Base-by-base conservation (phyloP, 164 flowering plant genomes). In the Saururus chinensis region DNA sequence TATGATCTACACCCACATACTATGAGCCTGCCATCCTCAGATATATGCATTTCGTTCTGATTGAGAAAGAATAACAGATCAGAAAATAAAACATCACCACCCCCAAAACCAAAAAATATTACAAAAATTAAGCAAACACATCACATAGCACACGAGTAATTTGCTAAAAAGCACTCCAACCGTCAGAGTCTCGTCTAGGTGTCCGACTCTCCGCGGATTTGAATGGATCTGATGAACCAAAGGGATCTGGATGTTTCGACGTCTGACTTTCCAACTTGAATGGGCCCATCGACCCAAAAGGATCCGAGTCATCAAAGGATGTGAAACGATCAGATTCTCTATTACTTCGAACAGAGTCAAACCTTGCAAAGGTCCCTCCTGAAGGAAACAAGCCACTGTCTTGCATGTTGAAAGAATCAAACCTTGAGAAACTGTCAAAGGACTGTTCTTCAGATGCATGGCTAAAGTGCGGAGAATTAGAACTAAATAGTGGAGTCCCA, bases 291-390 rank as follows among this genome's bases (percentile, higher is more conserved):
- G 98, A 80, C 56, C 90, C 95, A 59, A 92, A 92, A 2, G 96
- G 96, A 25, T 88, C 96, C 0, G 79, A 23, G 56, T 92, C 98
- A 64, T 92, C 98, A 63, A 89, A 92, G 19, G 96, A 85, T 53
- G 76, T 53, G 69, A 75, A 81, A 10, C 58, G 72, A 14, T 8
- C 72, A 8, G 69, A 70, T 23, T 73, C 79, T 60, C 71, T 73
- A 24, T 75, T 73, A 66, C 86, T 80, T 57, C 68, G 75, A 35
- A 82, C 68, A 60, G 86, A 82, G 57, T 82, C 84, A 49, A 80
- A 85, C 75, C 87, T 79, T 9, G 80, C 56, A 52, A 84, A 71
- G 61, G 66, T 78, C 42, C 74, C 83, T 6, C 45, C 78, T 22
- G 73, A 78, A 0, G 77, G 77, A 6, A 80, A 77, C 60, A 70